Base-by-base conservation (phyloP, 768 basidiomycete species). In the Grammothele lineata region DNA sequence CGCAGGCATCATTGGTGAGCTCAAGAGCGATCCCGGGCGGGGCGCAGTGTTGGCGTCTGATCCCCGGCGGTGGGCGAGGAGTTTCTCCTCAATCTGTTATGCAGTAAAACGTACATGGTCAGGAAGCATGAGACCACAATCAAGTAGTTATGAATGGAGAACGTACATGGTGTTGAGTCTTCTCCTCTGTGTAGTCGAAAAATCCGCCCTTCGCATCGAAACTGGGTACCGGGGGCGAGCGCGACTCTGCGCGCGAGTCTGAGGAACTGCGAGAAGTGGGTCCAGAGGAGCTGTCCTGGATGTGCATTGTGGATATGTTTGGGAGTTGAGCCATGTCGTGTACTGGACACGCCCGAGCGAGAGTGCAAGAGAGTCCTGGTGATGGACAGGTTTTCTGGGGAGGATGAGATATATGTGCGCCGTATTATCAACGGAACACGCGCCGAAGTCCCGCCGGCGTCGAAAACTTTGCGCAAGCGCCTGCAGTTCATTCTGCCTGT, bases 131-230 rank as follows among this genome's bases (percentile, higher is more conserved):
- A n/a, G n/a, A n/a, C n/a, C n/a, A n/a, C n/a, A n/a, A n/a, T n/a
- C n/a, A n/a, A n/a, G n/a, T n/a, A n/a, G n/a, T n/a, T n/a, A n/a
- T 18, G 17, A n/a, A 26, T 35, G 24, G 24, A 40, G 19, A 18
- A 73, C 77, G 53, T 68, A 87, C 87, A 54, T 87, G 85, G 57
- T 82, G 81, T 24, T 85, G 72, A 27, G 68, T 81, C 58, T 84
- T 86, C 67, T 91, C 90, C 55, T 92, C 87, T 18, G 70, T 71
- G 63, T 92, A 92, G 8, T 83, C 83, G 62, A 86, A 92, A 65
- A 81, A 91, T 0, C 82, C 85, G 58, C 89, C 86, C 53, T 77
- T 75, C 3, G 78, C 64, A 55, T 84, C 74, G 8, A 72, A 68
- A 17, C 68, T 65, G 34, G 66, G 54, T 34, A 78, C 55, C 1